A percentile compares a stretch with the other conserved stretches of the same genome.
These are phyloP conservation scores for Trichoderma sp. DNA, from an alignment of 2,329 filamentous ascomycete genomes.

Conservation along the genomic window DNA sequence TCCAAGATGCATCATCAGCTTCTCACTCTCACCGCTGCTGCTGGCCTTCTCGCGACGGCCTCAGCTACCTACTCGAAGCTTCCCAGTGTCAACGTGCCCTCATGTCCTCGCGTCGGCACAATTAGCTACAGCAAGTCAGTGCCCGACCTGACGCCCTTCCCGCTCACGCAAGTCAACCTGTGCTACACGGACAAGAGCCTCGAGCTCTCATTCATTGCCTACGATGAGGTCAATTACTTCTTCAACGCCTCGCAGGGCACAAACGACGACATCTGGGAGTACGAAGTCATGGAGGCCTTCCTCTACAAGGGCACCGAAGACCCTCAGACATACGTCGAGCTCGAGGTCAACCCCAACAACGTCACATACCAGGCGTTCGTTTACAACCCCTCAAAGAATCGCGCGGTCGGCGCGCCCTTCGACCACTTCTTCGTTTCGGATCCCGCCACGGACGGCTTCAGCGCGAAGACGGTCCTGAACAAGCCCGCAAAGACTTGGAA, in stretches of 20 bases:
- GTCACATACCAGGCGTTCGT: slow-evolving; percentile 53
- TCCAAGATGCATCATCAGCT: slow-evolving; percentile 9
- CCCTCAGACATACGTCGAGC: slow-evolving; percentile 52
- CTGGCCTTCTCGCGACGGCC: slow-evolving; percentile 11
- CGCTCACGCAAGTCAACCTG: slow-evolving; percentile 47
- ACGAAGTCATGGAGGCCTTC: slow-evolving; percentile 55
- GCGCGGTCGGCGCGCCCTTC: slow-evolving; percentile 43
- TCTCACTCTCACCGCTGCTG: slow-evolving; percentile 8
- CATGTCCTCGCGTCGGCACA: slow-evolving; percentile 40
- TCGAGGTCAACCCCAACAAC: slow-evolving; percentile 53
- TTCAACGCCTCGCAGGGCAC: slow-evolving; percentile 45
- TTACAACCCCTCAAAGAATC: slow-evolving; percentile 51
- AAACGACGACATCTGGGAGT: slow-evolving; percentile 50
- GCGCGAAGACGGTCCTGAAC: slow-evolving; percentile 43
- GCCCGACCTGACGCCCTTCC: slow-evolving; percentile 44
- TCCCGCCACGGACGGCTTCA: slow-evolving; percentile 44
- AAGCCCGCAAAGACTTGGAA: slow-evolving; percentile 40
- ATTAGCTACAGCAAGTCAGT: slow-evolving; percentile 45
- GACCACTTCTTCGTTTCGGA: slow-evolving; percentile 46
- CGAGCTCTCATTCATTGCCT: slow-evolving; percentile 46
- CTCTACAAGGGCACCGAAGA: slow-evolving; percentile 47
- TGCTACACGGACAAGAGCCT: slow-evolving; percentile 48
- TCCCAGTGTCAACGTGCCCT: slow-evolving; percentile 40
- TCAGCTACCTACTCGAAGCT: slow-evolving; percentile 15
- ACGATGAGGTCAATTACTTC: slow-evolving; percentile 49